These are phyloP conservation scores for Pseudocercospora macadamiae DNA, from an alignment of 2,329 filamentous ascomycete genomes.

Conservation along the genomic window DNA sequence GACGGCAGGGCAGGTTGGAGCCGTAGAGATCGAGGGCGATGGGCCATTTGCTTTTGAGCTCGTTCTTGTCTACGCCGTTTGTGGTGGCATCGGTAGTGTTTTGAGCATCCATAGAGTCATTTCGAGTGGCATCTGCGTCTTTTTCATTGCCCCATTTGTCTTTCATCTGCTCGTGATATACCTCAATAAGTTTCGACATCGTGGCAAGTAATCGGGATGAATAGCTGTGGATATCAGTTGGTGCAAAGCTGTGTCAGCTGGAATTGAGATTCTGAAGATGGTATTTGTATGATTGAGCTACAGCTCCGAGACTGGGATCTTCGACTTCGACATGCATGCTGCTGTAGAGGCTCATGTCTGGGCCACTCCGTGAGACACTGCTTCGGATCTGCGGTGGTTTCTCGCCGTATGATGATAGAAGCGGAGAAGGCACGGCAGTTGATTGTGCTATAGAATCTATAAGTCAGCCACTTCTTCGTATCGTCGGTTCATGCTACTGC, in stretches of 20 bases:
- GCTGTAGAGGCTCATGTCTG: neutral
- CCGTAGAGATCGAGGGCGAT: conserved; percentile 25
- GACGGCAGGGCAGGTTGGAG: conserved; percentile 39
- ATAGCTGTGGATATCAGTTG: neutral
- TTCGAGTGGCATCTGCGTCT: neutral
- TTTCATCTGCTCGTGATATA: neutral
- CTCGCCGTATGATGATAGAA: neutral
- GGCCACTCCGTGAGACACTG: neutral
- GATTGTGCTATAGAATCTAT: neutral
- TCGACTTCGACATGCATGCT: neutral
- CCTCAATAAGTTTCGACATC: neutral
- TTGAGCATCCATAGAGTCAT: neutral
- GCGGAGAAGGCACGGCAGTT: conserved; percentile 1
- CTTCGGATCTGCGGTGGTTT: neutral
- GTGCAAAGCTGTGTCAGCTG: neutral
- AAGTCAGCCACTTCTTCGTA: neutral
- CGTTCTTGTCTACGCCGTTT: neutral
- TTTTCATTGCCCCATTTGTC: neutral
- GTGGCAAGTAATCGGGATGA: neutral
- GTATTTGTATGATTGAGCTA: neutral
- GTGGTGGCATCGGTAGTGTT: neutral
- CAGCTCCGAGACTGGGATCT: neutral
- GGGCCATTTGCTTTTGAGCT: conserved; percentile 21
- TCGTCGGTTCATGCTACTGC: neutral
- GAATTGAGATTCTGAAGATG: neutral